Percentiles rank a stretch among this genome's conserved stretches.
Evolutionary conservation across 208 protist species (phyloP).

Genomic region (Leishmania lainsoni): DNA sequence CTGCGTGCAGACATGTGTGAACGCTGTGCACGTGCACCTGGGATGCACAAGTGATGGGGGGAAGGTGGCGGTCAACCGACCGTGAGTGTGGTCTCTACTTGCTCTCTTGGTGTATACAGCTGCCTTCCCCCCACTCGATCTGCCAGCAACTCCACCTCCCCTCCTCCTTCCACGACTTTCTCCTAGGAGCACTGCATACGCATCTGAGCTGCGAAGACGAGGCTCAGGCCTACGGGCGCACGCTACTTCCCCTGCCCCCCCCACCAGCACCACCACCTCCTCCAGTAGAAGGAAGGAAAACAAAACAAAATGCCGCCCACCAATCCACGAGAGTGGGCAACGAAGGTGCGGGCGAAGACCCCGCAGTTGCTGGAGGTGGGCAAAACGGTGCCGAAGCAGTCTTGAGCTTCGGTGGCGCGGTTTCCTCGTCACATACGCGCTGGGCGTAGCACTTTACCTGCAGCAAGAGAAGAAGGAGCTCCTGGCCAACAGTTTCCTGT

Average conservation of each 20-base stretch:
- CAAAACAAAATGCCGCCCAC: constrained; percentile 50
- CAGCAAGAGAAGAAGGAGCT: constrained; percentile 87
- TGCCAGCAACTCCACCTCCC: not conserved
- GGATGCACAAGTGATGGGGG: not conserved
- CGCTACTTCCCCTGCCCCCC: not conserved
- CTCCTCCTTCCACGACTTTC: not conserved
- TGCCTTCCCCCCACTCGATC: not conserved
- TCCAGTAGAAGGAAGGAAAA: not conserved
- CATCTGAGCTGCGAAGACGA: not conserved
- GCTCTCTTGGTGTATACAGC: not conserved
- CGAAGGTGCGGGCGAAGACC: constrained; percentile 82
- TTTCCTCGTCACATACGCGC: constrained; percentile 86
- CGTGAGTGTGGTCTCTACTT: not conserved
- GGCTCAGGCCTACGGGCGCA: not conserved
- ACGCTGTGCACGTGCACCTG: not conserved
- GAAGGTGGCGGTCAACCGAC: not conserved
- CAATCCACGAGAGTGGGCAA: constrained; percentile 64
- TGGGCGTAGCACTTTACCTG: constrained; percentile 89
- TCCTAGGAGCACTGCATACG: not conserved
- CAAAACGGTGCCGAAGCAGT: constrained; percentile 80
- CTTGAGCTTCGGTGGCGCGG: constrained; percentile 86
- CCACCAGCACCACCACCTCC: not conserved
- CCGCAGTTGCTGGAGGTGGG: constrained; percentile 85
- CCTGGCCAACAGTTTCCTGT: constrained; percentile 70
- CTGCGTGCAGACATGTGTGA: not conserved